phyloP scores from a whole-genome alignment of 139 green algal species.

The Tetradesmus obliquus region DNA sequence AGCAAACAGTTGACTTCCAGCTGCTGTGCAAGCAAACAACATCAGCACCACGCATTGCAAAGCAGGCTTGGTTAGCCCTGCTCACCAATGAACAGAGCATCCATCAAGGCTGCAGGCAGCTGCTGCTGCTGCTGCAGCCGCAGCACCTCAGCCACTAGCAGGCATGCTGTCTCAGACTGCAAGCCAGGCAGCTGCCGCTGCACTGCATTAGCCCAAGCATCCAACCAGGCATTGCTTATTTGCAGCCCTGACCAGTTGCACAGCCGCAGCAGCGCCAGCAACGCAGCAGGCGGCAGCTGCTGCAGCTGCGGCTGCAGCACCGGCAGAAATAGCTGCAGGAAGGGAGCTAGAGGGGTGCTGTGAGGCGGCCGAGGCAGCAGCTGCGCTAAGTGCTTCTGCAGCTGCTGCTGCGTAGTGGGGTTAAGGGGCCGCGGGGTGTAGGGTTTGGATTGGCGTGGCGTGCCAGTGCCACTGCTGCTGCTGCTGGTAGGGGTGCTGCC shows the following conservation, averaged over 20 bases:
- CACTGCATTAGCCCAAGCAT: conserved; percentile 13
- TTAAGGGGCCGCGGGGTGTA: background rate
- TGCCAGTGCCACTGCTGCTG: conserved; percentile 21
- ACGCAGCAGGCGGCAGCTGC: background rate
- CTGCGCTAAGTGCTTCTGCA: background rate
- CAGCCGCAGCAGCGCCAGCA: conserved; percentile 24
- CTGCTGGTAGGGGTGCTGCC: conserved; percentile 7
- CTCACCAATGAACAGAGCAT: background rate
- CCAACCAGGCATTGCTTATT: background rate
- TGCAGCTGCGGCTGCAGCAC: background rate
- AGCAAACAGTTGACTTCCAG: background rate
- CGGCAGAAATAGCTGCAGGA: background rate
- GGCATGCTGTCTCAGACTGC: conserved; percentile 7
- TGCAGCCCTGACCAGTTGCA: background rate
- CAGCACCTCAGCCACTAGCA: conserved; percentile 14
- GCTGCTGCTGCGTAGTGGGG: background rate
- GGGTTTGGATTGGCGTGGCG: background rate
- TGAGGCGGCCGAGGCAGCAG: background rate
- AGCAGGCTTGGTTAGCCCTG: background rate
- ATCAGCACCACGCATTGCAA: background rate
- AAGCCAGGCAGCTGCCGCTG: conserved; percentile 23
- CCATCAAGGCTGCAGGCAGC: background rate
- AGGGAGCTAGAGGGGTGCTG: conserved; percentile 17
- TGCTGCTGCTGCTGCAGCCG: background rate
- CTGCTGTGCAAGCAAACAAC: background rate